Conservation (phyloP, 2,329 filamentous ascomycete species). For the Macrophomina phaseolina region DNA sequence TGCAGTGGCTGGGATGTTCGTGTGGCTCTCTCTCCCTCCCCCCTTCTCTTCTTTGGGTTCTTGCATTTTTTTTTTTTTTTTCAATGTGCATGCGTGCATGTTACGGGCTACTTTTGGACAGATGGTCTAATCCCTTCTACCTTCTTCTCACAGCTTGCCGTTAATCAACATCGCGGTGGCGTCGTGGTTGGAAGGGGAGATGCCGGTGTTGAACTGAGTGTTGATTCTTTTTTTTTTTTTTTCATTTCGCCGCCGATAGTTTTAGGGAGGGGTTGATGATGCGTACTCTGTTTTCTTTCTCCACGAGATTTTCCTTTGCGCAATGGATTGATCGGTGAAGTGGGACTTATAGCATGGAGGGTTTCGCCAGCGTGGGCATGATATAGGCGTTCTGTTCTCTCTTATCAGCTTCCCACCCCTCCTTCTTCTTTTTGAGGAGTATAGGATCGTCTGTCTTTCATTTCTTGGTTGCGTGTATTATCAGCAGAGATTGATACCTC, state of each 20-base stretch:
- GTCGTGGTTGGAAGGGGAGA: background rate
- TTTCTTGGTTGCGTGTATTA: constrained; percentile 12
- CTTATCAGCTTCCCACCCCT: background rate
- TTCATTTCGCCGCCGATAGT: background rate
- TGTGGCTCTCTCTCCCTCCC: background rate
- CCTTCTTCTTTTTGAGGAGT: background rate
- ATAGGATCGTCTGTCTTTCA: background rate
- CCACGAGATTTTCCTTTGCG: background rate
- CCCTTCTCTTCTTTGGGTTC: background rate
- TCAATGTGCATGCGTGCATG: background rate
- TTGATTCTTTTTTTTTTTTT: background rate
- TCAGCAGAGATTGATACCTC: constrained; percentile 12
- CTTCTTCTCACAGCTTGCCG: background rate
- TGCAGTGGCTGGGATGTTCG: background rate
- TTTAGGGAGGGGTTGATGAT: background rate
- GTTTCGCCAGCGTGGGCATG: background rate
- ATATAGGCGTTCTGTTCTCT: constrained; percentile 16
- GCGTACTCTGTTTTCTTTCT: background rate
- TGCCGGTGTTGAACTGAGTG: background rate
- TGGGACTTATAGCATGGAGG: background rate
- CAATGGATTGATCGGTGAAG: background rate
- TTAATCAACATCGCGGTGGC: background rate
- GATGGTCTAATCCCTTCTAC: background rate
- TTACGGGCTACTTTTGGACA: too few species aligned
- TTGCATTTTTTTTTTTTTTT: too few species aligned